Percentiles rank a stretch among this genome's conserved stretches.
phyloP scores from a whole-genome alignment of 176 grass and related monocot species.

The Chloris gayana region DNA sequence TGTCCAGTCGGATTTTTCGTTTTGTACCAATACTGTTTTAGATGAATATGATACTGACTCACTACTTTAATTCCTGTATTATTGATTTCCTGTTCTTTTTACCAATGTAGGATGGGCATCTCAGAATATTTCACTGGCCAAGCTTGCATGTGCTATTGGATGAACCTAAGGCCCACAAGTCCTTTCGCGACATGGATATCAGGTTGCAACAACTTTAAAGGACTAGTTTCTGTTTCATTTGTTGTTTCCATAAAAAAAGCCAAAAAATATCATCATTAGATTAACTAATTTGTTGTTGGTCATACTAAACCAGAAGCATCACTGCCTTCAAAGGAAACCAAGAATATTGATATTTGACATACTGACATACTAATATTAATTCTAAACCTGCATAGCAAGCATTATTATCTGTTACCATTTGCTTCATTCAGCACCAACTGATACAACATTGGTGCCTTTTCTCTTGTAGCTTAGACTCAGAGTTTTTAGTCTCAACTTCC shows the following conservation, averaged over 20 bases:
- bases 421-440: constrained; percentile 14
- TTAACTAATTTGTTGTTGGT: constrained; percentile 23
- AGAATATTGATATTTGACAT: constrained; percentile 1
- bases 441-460: constrained; percentile 23
- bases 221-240: constrained; percentile 10
- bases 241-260: neutral
- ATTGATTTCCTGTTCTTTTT: constrained; percentile 19
- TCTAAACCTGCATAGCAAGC: neutral
- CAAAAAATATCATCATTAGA: neutral
- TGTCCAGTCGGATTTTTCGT: neutral
- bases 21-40: constrained; percentile 21
- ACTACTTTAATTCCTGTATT: neutral
- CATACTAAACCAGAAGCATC: neutral
- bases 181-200: constrained; percentile 97
- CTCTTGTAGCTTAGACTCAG: constrained; percentile 89
- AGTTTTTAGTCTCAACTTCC: constrained; percentile 93
- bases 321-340: constrained; percentile 16
- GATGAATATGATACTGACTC: neutral
- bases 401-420: neutral
- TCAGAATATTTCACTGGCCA: constrained; percentile 95
- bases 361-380: neutral
- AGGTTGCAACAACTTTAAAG: constrained; percentile 53
- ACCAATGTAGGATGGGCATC: constrained; percentile 76
- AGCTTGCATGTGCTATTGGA: constrained; percentile 84
- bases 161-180: constrained; percentile 96